A percentile compares a stretch with the other conserved stretches of the same genome.
Conservation (phyloP, 164 flowering plant genomes). For the Berberis vulgaris region DNA sequence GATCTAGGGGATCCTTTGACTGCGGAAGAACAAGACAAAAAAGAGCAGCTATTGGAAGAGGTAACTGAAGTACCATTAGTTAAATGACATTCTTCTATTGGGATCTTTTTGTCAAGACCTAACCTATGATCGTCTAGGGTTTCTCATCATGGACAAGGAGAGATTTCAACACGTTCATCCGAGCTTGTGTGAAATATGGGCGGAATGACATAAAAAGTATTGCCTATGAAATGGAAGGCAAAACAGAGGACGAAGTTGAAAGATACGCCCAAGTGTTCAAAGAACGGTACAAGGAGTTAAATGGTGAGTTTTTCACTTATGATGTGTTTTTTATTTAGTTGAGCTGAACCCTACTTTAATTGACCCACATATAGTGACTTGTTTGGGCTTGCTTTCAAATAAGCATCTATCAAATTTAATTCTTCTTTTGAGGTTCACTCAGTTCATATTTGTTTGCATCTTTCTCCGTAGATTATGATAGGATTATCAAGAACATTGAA, state of each 20-base stretch:
- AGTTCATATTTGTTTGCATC: not conserved
- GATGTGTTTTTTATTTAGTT: not conserved
- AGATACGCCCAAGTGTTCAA: slow-evolving; percentile 88
- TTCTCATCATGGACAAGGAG: slow-evolving; percentile 94
- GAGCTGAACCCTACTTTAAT: too few species aligned
- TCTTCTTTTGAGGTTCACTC: not conserved
- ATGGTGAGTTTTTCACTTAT: slow-evolving; percentile 33
- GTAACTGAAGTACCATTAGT: slow-evolving; percentile 20
- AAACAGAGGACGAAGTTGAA: slow-evolving; percentile 90
- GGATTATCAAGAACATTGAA: slow-evolving; percentile 92
- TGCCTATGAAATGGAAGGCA: slow-evolving; percentile 96
- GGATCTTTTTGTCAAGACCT: slow-evolving; percentile 1
- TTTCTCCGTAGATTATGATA: slow-evolving; percentile 67
- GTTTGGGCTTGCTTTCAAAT: too few species aligned
- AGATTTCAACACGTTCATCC: slow-evolving; percentile 90
- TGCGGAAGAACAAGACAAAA: slow-evolving; percentile 91
- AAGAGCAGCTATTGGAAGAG: slow-evolving; percentile 76
- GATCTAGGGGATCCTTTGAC: slow-evolving; percentile 78
- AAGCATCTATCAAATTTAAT: not conserved
- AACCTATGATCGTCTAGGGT: slow-evolving; percentile 39
- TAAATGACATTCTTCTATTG: not conserved
- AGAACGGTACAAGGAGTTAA: slow-evolving; percentile 90
- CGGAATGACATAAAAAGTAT: slow-evolving; percentile 78
- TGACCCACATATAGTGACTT: too few species aligned
- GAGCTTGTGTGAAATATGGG: slow-evolving; percentile 99